phyloP scores from a whole-genome alignment of 192 early-diverging fungal species.

The Diversispora epigaea region DNA sequence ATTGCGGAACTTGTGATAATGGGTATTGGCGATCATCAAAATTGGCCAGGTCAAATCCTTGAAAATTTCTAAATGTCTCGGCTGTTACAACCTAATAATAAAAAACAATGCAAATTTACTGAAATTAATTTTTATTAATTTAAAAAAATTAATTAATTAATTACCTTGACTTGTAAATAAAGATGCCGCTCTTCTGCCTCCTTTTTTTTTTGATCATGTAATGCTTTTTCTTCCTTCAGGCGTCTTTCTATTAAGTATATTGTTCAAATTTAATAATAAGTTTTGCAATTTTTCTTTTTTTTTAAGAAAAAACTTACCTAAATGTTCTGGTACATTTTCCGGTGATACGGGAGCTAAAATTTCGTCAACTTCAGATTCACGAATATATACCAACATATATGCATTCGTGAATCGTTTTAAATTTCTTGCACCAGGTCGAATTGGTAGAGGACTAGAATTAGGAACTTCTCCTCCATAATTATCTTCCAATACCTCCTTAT shows the following conservation, averaged over 20 bases:
- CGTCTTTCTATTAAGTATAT: conserved; percentile 38
- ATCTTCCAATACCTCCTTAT: conserved; percentile 87
- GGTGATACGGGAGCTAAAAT: conserved; percentile 66
- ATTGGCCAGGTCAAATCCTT: conserved; percentile 85
- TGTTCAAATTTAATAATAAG: neutral
- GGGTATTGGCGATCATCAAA: conserved; percentile 56
- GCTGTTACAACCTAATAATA: conserved; percentile 60
- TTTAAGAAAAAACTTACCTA: conserved; percentile 45
- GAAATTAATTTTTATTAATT: neutral
- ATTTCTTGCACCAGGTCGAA: conserved; percentile 48
- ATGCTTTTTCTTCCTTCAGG: conserved; percentile 64
- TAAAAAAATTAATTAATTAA: conserved; percentile 2
- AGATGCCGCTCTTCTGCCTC: conserved; percentile 73
- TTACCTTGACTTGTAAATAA: conserved; percentile 61
- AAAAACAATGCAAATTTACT: too few species aligned
- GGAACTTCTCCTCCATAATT: conserved; percentile 85
- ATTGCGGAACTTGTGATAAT: conserved; percentile 28
- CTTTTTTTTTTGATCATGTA: conserved; percentile 57
- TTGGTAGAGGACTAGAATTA: conserved; percentile 38
- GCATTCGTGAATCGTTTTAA: conserved; percentile 92
- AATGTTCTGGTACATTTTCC: conserved; percentile 79
- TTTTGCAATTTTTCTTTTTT: too few species aligned
- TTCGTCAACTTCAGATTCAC: conserved; percentile 68
- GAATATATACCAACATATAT: conserved; percentile 98
- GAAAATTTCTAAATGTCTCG: conserved; percentile 64